A percentile compares a stretch with the other conserved stretches of the same genome.
Conservation (phyloP, 352 stramenopile species). For the Pythium periplocum region DNA sequence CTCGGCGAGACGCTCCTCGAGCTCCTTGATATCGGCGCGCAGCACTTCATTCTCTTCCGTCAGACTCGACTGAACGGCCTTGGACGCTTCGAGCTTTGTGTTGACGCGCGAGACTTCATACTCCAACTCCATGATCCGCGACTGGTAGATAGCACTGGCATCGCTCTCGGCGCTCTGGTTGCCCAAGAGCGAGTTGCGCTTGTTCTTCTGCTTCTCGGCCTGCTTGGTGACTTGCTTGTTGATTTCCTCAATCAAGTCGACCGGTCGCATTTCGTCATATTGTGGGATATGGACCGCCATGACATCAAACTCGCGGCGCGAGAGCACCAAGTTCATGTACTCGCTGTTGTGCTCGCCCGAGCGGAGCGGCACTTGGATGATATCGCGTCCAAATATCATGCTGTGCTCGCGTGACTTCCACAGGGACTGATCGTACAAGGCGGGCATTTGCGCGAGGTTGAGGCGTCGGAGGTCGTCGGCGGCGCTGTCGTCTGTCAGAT, state of each 20-base stretch:
- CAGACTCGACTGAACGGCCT: slow-evolving; percentile 55
- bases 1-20: slow-evolving; percentile 44
- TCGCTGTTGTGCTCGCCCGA: slow-evolving; percentile 28
- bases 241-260: slow-evolving; percentile 53
- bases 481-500: background rate
- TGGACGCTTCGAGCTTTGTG: slow-evolving; percentile 50
- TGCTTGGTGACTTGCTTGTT: slow-evolving; percentile 46
- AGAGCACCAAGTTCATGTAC: slow-evolving; percentile 70
- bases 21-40: slow-evolving; percentile 37
- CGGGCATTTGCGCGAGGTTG: slow-evolving; percentile 1
- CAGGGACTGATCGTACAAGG: slow-evolving; percentile 6
- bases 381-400: slow-evolving; percentile 61
- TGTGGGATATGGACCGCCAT: slow-evolving; percentile 71
- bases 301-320: slow-evolving; percentile 68
- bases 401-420: slow-evolving; percentile 18
- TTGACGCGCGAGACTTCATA: slow-evolving; percentile 64
- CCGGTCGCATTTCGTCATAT: slow-evolving; percentile 56
- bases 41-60: slow-evolving; percentile 66
- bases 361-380: slow-evolving; percentile 74
- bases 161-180: slow-evolving; percentile 13
- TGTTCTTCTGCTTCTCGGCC: slow-evolving; percentile 28
- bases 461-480: background rate
- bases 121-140: slow-evolving; percentile 56
- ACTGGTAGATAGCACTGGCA: slow-evolving; percentile 45
- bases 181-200: slow-evolving; percentile 14